These are phyloP conservation scores for Aspergillus vadensis DNA, from an alignment of 2,329 filamentous ascomycete species.

Conservation along the genomic window DNA sequence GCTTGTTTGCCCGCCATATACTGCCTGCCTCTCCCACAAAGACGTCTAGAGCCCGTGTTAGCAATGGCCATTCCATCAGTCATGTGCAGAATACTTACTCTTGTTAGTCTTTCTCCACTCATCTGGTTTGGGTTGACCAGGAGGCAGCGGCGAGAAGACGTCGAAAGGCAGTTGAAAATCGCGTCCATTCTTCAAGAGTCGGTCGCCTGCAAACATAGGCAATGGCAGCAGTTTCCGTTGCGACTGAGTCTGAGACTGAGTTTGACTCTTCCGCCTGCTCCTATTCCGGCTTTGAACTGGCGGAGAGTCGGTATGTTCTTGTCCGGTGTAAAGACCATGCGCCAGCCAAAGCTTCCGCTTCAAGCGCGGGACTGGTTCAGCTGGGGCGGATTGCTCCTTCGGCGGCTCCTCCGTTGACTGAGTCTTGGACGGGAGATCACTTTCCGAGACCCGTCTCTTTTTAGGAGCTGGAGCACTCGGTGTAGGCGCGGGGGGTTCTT, in stretches of 20 bases:
- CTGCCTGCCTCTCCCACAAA: conserved; percentile 82
- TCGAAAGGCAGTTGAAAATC: conserved; percentile 90
- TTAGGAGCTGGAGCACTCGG: conserved; percentile 39
- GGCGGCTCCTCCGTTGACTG: conserved; percentile 21
- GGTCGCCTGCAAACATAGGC: conserved; percentile 76
- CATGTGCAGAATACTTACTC: conserved; percentile 62
- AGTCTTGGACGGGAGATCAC: conserved; percentile 30
- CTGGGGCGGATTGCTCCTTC: conserved; percentile 24
- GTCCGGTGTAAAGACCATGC: conserved; percentile 85
- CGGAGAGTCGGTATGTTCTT: conserved; percentile 57
- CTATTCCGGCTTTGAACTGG: conserved; percentile 53
- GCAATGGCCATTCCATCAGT: conserved; percentile 16
- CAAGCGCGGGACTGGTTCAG: conserved; percentile 28
- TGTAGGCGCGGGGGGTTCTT: conserved; percentile 21
- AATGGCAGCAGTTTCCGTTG: conserved; percentile 61
- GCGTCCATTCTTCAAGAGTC: conserved; percentile 68
- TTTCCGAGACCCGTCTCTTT: conserved; percentile 46
- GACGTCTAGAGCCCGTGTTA: conserved; percentile 64
- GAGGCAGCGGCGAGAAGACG: conserved; percentile 81
- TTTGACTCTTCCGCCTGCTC: conserved; percentile 35
- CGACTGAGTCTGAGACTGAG: conserved; percentile 28
- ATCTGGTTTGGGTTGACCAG: conserved; percentile 85
- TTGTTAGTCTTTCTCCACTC: conserved; percentile 91
- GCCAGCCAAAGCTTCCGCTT: conserved; percentile 73
- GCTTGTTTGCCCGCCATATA: conserved; percentile 77